Percentiles rank a stretch among this genome's conserved stretches.
Evolutionary conservation across 805 yeast species (phyloP).

Genomic region (Starmera amethionina): DNA sequence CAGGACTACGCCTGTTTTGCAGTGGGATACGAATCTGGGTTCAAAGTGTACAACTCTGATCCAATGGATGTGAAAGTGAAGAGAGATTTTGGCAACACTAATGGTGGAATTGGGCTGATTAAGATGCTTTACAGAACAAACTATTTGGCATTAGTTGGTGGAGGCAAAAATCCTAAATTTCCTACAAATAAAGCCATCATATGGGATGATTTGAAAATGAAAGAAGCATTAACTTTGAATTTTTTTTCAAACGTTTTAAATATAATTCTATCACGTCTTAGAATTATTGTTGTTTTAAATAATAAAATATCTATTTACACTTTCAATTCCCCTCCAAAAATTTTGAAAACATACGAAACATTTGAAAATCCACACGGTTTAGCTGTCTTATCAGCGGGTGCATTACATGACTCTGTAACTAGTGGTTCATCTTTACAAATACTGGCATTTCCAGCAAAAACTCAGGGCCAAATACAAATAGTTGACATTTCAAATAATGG

Average conservation of each 20-base stretch:
- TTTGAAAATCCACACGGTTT: constrained; percentile 19
- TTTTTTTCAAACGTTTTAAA: constrained; percentile 68
- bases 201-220: constrained; percentile 86
- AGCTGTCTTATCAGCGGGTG: constrained; percentile 17
- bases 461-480: constrained; percentile 69
- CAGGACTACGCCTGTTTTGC: constrained; percentile 91
- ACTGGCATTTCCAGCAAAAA: constrained; percentile 70
- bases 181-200: constrained; percentile 73
- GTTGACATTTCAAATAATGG: constrained; percentile 64
- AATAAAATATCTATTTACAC: constrained; percentile 67
- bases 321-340: constrained; percentile 70
- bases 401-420: constrained; percentile 11
- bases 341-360: constrained; percentile 27
- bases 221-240: constrained; percentile 62
- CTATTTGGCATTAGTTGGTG: constrained; percentile 84
- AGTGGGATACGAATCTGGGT: constrained; percentile 70
- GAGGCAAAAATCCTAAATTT: constrained; percentile 71
- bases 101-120: constrained; percentile 59
- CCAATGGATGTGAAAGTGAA: constrained; percentile 73
- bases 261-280: constrained; percentile 63
- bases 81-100: constrained; percentile 32
- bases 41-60: constrained; percentile 76
- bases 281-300: constrained; percentile 64
- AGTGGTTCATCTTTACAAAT: constrained; percentile 29
- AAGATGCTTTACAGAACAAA: constrained; percentile 87